Conservation (phyloP, 805 yeast genomes). For the Starmerella floricola region DNA sequence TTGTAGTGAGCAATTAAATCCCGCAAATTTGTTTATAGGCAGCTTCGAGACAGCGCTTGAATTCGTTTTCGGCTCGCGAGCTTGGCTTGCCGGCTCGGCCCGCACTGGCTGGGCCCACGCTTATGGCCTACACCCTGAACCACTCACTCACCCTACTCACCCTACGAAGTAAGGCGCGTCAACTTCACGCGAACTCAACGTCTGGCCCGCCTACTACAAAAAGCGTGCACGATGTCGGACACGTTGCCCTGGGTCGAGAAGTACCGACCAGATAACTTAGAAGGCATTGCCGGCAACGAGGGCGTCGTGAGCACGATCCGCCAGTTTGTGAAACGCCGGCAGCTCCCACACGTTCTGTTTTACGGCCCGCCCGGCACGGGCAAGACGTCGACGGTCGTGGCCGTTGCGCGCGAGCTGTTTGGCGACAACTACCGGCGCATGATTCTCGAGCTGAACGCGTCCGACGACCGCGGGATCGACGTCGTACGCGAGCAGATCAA, state of each 20-base stretch:
- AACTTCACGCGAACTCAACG: no score
- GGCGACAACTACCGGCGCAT: conserved; percentile 73
- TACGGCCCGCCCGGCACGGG: conserved; percentile 97
- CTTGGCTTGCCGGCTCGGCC: no score
- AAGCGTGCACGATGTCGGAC: no score
- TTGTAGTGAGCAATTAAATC: no score
- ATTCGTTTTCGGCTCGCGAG: no score
- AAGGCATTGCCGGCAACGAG: conserved; percentile 84
- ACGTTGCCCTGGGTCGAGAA: conserved; percentile 62
- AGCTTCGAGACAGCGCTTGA: no score
- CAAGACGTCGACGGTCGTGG: conserved; percentile 80
- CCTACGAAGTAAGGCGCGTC: no score
- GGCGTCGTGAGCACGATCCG: conserved; percentile 77
- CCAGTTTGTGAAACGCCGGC: conserved; percentile 69
- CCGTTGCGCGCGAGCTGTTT: conserved; percentile 75
- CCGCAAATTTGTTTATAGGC: no score
- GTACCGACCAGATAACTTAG: conserved; percentile 73
- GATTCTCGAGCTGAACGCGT: conserved; percentile 92
- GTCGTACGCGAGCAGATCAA: conserved; percentile 95
- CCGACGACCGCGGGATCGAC: conserved; percentile 96
- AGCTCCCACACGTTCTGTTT: conserved; percentile 80
- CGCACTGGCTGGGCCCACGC: no score
- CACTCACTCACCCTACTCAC: no score
- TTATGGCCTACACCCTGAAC: no score
- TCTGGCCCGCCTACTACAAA: no score